Percentiles rank a stretch among this genome's conserved stretches.
These are phyloP conservation scores for Heliamphora pulchella DNA, from an alignment of 179 eudicot species.

Conservation along the genomic window DNA sequence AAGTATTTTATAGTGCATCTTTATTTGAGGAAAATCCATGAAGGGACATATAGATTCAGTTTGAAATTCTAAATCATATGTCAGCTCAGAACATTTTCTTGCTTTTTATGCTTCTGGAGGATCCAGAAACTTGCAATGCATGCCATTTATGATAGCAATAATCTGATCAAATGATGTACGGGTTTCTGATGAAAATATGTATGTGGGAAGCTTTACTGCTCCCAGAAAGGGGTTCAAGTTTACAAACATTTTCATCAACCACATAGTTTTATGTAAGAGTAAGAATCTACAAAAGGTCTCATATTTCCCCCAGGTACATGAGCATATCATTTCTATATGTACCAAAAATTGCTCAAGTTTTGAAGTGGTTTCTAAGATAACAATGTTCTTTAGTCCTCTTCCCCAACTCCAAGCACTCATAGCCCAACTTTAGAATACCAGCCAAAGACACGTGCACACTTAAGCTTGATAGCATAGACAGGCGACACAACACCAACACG, in stretches of 20 bases:
- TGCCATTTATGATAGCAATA: neutral
- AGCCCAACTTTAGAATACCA: too few species aligned
- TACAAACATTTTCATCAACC: neutral
- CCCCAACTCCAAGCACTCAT: neutral
- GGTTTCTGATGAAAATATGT: neutral
- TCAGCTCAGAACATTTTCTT: neutral
- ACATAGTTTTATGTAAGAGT: neutral
- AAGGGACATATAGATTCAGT: neutral
- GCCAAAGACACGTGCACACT: too few species aligned
- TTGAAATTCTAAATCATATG: neutral
- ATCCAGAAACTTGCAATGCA: neutral
- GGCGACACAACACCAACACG: too few species aligned
- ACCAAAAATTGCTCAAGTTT: neutral
- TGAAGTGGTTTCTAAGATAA: neutral
- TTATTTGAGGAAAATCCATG: neutral
- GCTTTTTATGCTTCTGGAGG: neutral
- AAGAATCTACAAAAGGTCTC: neutral
- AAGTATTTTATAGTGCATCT: neutral
- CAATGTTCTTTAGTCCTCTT: conserved; percentile 2
- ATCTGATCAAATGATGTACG: neutral
- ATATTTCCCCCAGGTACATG: neutral
- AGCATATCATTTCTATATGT: neutral
- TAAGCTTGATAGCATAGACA: too few species aligned
- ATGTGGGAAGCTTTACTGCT: neutral
- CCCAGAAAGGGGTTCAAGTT: neutral